Evolutionary conservation across 768 basidiomycete species (phyloP), one percentile per base, ranked within the genome.

Genomic region (Phylloporus scabripes): DNA sequence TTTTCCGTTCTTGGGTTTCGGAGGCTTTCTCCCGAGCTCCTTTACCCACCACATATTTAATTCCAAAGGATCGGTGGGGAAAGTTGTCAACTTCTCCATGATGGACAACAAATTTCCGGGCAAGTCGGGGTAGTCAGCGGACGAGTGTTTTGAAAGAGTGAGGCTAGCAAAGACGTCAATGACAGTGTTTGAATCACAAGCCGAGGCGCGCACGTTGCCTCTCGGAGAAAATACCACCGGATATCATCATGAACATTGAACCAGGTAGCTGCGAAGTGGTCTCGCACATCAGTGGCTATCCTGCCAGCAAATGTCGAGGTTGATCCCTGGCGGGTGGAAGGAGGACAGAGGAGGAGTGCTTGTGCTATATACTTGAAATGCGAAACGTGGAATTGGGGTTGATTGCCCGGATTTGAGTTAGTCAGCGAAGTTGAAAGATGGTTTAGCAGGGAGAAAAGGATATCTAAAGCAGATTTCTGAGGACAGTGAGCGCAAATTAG

Each of bases 171-270:
- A 49, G 4, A 17, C 10, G 21, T 48, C 8, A 51, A 20, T 38
- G 42, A 51, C 31, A 21, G 17, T 20, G 4, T 24, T 28, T 5
- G 9, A 26, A 39, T 42, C 36, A 38, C 36, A 33, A 49, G 17
- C 15, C 41, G 18, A n/a, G 46, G 20, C 17, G 29, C 78, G 50
- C 65, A 87, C 90, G 74, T 78, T 47, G 86, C 74, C 60, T 92
- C 87, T 37, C 85, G 78, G 29, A 95, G 75, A 71, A 92, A 92
- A 71, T 87, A 89, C 87, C 87, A 94, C 50, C 92, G 79, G 28
- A 94, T 71, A 59, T 95, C 92, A 59, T 91, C 87, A 62, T 87
- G 61, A 11, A 86, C 79, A 54, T 80, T 82, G 57, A 90, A 76
- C 83, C 85, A 93, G 12, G 77, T 82, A 41, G 78, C 76, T 46